Conservation (phyloP, 2,329 filamentous ascomycete genomes). For the Volutella citrinella region DNA sequence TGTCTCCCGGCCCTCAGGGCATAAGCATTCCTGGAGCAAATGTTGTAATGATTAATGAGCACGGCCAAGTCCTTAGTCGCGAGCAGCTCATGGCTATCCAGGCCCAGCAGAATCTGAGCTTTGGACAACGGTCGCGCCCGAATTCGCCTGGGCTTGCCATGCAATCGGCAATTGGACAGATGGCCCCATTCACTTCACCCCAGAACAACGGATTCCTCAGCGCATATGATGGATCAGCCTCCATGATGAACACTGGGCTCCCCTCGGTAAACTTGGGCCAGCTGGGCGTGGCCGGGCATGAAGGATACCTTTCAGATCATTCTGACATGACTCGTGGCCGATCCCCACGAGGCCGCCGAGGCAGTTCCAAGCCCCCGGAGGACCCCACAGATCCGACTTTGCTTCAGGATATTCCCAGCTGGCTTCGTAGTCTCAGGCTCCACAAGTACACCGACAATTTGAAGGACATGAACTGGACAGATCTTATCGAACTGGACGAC, state of each 20-base stretch:
- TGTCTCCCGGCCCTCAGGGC: slow-evolving; percentile 65
- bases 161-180: slow-evolving; percentile 60
- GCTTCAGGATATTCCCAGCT: slow-evolving; percentile 91
- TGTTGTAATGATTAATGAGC: slow-evolving; percentile 91
- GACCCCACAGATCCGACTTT: slow-evolving; percentile 90
- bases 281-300: slow-evolving; percentile 66
- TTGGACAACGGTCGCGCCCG: slow-evolving; percentile 77
- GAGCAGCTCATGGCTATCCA: slow-evolving; percentile 84
- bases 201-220: slow-evolving; percentile 94
- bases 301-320: slow-evolving; percentile 91
- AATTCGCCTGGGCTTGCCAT: slow-evolving; percentile 85
- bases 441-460: slow-evolving; percentile 99
- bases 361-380: slow-evolving; percentile 95
- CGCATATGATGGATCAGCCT: slow-evolving; percentile 71
- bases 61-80: slow-evolving; percentile 80
- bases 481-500: slow-evolving; percentile 87
- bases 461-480: slow-evolving; percentile 96
- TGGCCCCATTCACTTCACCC: slow-evolving; percentile 76
- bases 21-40: slow-evolving; percentile 67
- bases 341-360: slow-evolving; percentile 86
- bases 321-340: slow-evolving; percentile 87
- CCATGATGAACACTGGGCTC: slow-evolving; percentile 68
- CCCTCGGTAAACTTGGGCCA: slow-evolving; percentile 68
- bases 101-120: slow-evolving; percentile 59
- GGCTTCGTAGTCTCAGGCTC: slow-evolving; percentile 88